Percentiles rank a stretch among this genome's conserved stretches.
These are phyloP conservation scores for Pterocarpus macrocarpus DNA, from an alignment of 306 rosid species.

Conservation along the genomic window DNA sequence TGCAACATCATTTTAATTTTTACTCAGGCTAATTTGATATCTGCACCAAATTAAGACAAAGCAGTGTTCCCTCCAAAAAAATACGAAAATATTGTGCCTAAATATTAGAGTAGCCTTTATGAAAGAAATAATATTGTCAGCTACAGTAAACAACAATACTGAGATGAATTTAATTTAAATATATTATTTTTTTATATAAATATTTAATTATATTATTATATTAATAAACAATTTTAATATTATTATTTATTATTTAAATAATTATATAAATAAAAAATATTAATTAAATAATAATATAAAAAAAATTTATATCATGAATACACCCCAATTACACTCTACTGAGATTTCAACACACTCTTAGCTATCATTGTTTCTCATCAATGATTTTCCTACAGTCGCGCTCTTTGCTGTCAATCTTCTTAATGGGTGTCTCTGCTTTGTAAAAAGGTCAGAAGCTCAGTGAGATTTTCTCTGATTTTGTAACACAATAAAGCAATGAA, in stretches of 20 bases:
- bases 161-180: no score
- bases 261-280: no score
- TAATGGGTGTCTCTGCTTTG: background rate
- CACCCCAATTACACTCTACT: no score
- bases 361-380: background rate
- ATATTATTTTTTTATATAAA: no score
- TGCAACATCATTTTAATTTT: background rate
- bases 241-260: no score
- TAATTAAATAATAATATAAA: no score
- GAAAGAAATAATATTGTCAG: background rate
- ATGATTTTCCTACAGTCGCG: background rate
- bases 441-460: background rate
- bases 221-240: no score
- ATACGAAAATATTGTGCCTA: background rate
- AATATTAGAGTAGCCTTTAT: background rate
- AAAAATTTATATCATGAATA: no score
- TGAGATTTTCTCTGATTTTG: constrained; percentile 43
- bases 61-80: no score
- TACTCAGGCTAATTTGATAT: background rate
- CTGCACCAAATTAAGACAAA: background rate
- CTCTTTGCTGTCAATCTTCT: background rate
- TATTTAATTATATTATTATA: no score
- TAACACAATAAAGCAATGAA: background rate
- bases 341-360: background rate
- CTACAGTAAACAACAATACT: background rate